A percentile compares a stretch with the other conserved stretches of the same genome.
Conservation (phyloP, 1,284 basidiomycete genomes). For the Cystobasidium slooffiae region DNA sequence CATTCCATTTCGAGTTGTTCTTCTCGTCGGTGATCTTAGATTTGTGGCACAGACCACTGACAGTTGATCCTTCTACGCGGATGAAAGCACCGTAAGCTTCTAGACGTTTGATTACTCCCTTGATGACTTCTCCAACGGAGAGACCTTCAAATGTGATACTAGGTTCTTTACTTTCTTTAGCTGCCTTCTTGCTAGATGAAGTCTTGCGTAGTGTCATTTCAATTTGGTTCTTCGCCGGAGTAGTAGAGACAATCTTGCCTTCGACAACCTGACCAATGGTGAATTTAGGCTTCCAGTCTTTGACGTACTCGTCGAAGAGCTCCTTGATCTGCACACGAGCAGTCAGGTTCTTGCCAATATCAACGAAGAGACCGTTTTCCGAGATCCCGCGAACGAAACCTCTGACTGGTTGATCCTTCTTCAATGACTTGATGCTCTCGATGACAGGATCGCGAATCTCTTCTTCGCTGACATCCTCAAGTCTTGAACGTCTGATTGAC, state of each 20-base stretch:
- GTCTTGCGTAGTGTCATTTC: slow-evolving; percentile 76
- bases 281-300: slow-evolving; percentile 91
- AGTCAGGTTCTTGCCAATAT: slow-evolving; percentile 77
- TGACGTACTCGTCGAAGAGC: slow-evolving; percentile 70
- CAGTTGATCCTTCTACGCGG: slow-evolving; percentile 76
- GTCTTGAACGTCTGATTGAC: slow-evolving; percentile 74
- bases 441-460: slow-evolving; percentile 71
- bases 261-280: slow-evolving; percentile 79
- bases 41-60: slow-evolving; percentile 92
- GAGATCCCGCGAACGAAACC: slow-evolving; percentile 88
- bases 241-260: slow-evolving; percentile 79
- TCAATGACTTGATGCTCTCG: slow-evolving; percentile 68
- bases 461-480: slow-evolving; percentile 59
- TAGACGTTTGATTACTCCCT: slow-evolving; percentile 60
- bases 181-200: slow-evolving; percentile 58
- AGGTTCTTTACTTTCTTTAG: slow-evolving; percentile 69
- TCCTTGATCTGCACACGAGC: slow-evolving; percentile 87
- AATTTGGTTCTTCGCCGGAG: slow-evolving; percentile 71
- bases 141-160: slow-evolving; percentile 65
- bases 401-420: slow-evolving; percentile 66
- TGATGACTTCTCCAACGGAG: slow-evolving; percentile 56
- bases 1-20: slow-evolving; percentile 69
- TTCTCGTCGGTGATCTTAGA: slow-evolving; percentile 80
- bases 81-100: slow-evolving; percentile 93
- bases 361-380: slow-evolving; percentile 88